phyloP scores from a whole-genome alignment of 2,329 filamentous ascomycete genomes.

The Hypoxylon sp. region DNA sequence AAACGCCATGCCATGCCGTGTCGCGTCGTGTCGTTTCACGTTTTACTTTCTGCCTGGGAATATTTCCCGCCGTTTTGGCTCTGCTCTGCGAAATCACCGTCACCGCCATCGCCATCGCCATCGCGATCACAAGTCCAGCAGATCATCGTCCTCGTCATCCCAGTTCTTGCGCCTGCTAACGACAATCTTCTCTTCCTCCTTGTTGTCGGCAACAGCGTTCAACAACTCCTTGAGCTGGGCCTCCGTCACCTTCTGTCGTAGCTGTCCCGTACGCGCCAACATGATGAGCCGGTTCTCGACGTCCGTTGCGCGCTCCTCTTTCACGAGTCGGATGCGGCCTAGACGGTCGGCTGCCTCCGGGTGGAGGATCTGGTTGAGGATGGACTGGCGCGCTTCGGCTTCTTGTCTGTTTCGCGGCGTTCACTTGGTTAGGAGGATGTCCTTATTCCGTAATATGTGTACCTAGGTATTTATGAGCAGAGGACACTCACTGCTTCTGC shows the following conservation, averaged over 20 bases:
- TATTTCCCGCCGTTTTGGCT: constrained; percentile 3
- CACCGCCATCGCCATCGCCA: background rate
- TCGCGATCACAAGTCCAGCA: constrained; percentile 70
- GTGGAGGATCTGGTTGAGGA: constrained; percentile 93
- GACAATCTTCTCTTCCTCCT: constrained; percentile 87
- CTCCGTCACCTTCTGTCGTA: constrained; percentile 90
- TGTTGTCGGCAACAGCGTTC: constrained; percentile 84
- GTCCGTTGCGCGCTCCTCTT: constrained; percentile 89
- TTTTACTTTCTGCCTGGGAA: background rate
- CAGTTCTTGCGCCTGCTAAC: constrained; percentile 86
- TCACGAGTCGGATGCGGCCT: constrained; percentile 94
- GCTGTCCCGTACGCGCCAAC: constrained; percentile 89
- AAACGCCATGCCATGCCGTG: constrained; percentile 51
- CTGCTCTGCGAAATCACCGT: background rate
- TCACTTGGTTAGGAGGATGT: constrained; percentile 32
- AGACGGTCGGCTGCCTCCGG: constrained; percentile 94
- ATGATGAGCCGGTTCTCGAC: constrained; percentile 94
- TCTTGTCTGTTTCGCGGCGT: constrained; percentile 59
- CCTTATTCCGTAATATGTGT: background rate
- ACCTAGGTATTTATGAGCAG: background rate
- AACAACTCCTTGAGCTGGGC: constrained; percentile 93
- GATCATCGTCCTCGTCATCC: constrained; percentile 86
- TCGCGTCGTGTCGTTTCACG: constrained; percentile 8
- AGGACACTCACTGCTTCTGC: constrained; percentile 71
- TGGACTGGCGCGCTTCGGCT: constrained; percentile 79